Evolutionary conservation across 768 basidiomycete genomes (phyloP), one percentile per base, ranked within the genome.

Genomic region (Amanita pseudoporphyria): DNA sequence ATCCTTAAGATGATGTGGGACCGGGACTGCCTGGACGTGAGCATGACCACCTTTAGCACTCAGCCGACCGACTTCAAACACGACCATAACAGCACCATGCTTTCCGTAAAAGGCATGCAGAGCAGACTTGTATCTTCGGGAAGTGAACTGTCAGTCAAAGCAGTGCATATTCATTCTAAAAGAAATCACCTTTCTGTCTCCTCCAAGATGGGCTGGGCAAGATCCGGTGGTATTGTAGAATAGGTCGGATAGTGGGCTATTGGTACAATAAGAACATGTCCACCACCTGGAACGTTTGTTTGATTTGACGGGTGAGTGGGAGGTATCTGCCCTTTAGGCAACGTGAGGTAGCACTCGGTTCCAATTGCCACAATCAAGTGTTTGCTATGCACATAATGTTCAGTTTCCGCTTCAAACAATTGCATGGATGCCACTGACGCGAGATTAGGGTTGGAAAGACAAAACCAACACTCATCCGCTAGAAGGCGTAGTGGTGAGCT

Each of bases 401-500:
- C 47, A 39, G 45, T 21, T 47, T 60, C 40, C 58, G 40, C n/a
- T 40, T 31, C 12, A 24, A 47, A 19, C 36, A 33, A 16, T 30
- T 31, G n/a, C n/a, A 12, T 9, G 30, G 47, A 22, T 1, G 49
- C 31, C 19, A 74, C 85, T 54, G 60, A 90, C 82, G 89, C 84
- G 33, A 98, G 72, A 56, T 80, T 83, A 1, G 95, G 94, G 61
- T 97, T 97, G 35, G 91, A 94, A 47, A 99, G 66, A 64, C 96
- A 99, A 70, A 99, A 98, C 95, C 95, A 98, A 65, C 95, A 97
- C 63, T 93, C 88, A 49, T 87, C 87, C 56, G 91, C 89, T 90
- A 60, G 41, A 55, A 22, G 51, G 49, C 21, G 7, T 36, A n/a
- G 19, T 26, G 41, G 35, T 48, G 24, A 50, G 18, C 28, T 56